Conservation (phyloP, 768 basidiomycete genomes). For the Pholiota microspora region DNA sequence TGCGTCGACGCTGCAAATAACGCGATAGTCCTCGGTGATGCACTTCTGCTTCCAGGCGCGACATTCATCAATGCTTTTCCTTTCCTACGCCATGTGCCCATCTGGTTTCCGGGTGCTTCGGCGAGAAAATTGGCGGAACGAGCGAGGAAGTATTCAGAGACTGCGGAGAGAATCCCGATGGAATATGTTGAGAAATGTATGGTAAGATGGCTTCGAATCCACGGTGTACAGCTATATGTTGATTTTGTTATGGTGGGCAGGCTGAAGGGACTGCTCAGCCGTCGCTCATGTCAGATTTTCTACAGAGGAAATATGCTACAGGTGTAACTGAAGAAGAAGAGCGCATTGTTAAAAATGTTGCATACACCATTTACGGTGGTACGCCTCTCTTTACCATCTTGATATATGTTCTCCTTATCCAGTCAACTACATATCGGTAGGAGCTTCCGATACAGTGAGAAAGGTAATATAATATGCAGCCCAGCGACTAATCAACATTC, state of each 20-base stretch:
- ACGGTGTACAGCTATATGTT: too few species aligned
- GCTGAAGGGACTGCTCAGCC: slow-evolving; percentile 10
- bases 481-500: too few species aligned
- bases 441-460: not conserved
- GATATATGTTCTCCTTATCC: not conserved
- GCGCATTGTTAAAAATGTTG: slow-evolving; percentile 7
- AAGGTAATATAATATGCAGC: not conserved
- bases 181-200: slow-evolving; percentile 7
- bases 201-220: too few species aligned
- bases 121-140: slow-evolving; percentile 6
- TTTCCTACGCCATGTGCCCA: slow-evolving; percentile 11
- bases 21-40: not conserved
- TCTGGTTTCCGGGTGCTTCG: slow-evolving; percentile 13
- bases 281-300: slow-evolving; percentile 14
- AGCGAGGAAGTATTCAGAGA: not conserved
- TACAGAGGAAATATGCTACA: slow-evolving; percentile 10
- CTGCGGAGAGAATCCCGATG: slow-evolving; percentile 10
- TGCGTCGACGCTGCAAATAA: slow-evolving; percentile 9
- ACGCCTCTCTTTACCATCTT: not conserved
- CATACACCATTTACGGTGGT: slow-evolving; percentile 20
- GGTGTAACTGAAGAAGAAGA: slow-evolving; percentile 14
- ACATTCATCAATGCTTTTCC: slow-evolving; percentile 13
- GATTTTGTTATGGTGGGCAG: not conserved
- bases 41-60: slow-evolving; percentile 10
- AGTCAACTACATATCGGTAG: not conserved